These are phyloP conservation scores for Xylariaceae sp. DNA, from an alignment of 2,329 filamentous ascomycete genomes.

Conservation along the genomic window DNA sequence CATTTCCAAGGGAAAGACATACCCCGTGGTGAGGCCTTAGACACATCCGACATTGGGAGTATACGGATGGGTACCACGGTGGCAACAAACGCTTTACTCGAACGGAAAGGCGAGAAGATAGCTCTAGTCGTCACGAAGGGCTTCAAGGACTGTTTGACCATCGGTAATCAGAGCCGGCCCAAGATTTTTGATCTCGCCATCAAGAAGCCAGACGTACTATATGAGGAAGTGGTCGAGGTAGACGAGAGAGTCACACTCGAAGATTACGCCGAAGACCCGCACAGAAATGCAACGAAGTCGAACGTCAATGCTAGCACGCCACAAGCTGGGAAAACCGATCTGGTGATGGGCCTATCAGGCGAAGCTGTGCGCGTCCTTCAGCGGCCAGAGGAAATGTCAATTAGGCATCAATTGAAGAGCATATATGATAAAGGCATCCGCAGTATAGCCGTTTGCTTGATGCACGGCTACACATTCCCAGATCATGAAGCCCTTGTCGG, in stretches of 20 bases:
- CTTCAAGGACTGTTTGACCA: constrained; percentile 81
- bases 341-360: constrained; percentile 69
- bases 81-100: constrained; percentile 85
- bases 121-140: constrained; percentile 83
- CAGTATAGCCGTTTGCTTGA: constrained; percentile 84
- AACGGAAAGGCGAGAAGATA: constrained; percentile 85
- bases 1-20: constrained; percentile 73
- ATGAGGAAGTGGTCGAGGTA: constrained; percentile 81
- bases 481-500: constrained; percentile 79
- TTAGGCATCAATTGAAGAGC: constrained; percentile 58
- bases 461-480: constrained; percentile 90
- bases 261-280: constrained; percentile 85
- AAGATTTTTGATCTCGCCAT: constrained; percentile 91
- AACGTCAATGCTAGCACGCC: constrained; percentile 48
- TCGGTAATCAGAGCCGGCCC: constrained; percentile 86
- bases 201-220: constrained; percentile 79
- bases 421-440: constrained; percentile 68
- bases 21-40: constrained; percentile 72
- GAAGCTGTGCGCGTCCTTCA: constrained; percentile 69
- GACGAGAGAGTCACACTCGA: constrained; percentile 88
- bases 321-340: constrained; percentile 45
- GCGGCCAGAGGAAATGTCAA: constrained; percentile 53
- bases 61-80: constrained; percentile 97
- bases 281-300: constrained; percentile 53
- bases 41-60: constrained; percentile 79